Conservation (phyloP, 2,329 filamentous ascomycete species). For the Pseudogymnoascus sp. region DNA sequence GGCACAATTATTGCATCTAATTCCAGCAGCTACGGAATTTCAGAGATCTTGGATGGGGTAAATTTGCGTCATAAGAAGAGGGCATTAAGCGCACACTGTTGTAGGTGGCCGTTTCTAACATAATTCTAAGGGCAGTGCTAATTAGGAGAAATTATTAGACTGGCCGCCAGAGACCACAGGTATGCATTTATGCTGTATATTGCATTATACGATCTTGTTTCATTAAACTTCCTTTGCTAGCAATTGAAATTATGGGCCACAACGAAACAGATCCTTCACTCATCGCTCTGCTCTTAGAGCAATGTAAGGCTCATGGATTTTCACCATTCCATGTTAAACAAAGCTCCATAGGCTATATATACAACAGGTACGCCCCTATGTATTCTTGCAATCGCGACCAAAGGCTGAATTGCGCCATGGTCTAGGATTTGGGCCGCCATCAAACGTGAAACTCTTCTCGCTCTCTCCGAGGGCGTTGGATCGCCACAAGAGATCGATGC, state of each 20-base stretch:
- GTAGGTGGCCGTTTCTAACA: constrained; percentile 24
- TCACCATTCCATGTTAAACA: constrained; percentile 32
- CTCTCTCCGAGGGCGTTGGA: constrained; percentile 30
- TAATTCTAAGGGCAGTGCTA: background rate
- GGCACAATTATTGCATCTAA: constrained; percentile 40
- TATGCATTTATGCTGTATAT: background rate
- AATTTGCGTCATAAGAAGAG: constrained; percentile 30
- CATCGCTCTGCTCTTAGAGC: constrained; percentile 26
- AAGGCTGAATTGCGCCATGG: background rate
- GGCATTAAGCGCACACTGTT: constrained; percentile 39
- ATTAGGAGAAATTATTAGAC: constrained; percentile 21
- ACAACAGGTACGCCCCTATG: constrained; percentile 28
- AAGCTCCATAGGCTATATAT: constrained; percentile 34
- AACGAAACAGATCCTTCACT: constrained; percentile 27
- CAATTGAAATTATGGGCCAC: constrained; percentile 35
- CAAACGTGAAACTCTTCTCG: constrained; percentile 33
- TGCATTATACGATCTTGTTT: background rate
- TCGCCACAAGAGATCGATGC: constrained; percentile 32
- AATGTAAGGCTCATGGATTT: constrained; percentile 32
- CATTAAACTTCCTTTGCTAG: constrained; percentile 7
- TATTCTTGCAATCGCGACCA: background rate
- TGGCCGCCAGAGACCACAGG: constrained; percentile 33
- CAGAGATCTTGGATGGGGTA: constrained; percentile 36
- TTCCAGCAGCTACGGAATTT: constrained; percentile 41
- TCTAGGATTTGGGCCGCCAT: constrained; percentile 35